These are phyloP conservation scores for Melampsora americana DNA, from an alignment of 1,284 basidiomycete genomes.

Conservation along the genomic window DNA sequence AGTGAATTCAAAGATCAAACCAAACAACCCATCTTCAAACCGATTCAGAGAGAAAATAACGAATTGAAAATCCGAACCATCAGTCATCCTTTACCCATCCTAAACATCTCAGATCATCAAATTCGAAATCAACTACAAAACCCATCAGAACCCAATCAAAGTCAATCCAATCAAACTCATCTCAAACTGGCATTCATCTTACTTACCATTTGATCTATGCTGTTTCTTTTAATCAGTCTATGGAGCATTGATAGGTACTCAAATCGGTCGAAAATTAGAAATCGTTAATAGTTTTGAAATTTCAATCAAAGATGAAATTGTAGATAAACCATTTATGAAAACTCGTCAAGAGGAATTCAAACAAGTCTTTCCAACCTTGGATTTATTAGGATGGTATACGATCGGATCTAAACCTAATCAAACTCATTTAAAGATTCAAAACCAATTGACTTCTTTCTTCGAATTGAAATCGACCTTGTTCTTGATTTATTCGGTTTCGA, in stretches of 20 bases:
- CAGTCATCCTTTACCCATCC: conserved; percentile 92
- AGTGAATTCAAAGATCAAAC: too few species aligned
- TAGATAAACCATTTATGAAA: conserved; percentile 74
- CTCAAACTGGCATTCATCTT: too few species aligned
- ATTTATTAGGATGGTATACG: conserved; percentile 96
- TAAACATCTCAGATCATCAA: conserved; percentile 93
- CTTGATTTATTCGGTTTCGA: conserved; percentile 50
- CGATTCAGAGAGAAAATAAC: too few species aligned
- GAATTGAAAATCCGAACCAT: too few species aligned
- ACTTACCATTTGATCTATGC: too few species aligned
- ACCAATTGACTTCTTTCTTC: conserved; percentile 63
- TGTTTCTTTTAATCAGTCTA: conserved; percentile 62
- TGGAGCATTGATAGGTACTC: conserved; percentile 89
- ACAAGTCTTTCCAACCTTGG: conserved; percentile 93
- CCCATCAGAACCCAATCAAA: too few species aligned
- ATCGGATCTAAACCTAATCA: conserved; percentile 69
- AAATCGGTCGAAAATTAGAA: conserved; percentile 87
- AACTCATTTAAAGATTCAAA: conserved; percentile 74
- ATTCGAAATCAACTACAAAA: conserved; percentile 61
- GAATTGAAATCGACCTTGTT: conserved; percentile 31
- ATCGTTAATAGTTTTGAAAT: conserved; percentile 96
- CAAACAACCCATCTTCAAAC: too few species aligned
- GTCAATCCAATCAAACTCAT: too few species aligned
- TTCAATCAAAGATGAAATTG: conserved; percentile 57
- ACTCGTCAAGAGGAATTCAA: conserved; percentile 89